Evolutionary conservation across 1,284 basidiomycete species (phyloP), one percentile per base, ranked within the genome.

Genomic region (Fomitopsis betulina): DNA sequence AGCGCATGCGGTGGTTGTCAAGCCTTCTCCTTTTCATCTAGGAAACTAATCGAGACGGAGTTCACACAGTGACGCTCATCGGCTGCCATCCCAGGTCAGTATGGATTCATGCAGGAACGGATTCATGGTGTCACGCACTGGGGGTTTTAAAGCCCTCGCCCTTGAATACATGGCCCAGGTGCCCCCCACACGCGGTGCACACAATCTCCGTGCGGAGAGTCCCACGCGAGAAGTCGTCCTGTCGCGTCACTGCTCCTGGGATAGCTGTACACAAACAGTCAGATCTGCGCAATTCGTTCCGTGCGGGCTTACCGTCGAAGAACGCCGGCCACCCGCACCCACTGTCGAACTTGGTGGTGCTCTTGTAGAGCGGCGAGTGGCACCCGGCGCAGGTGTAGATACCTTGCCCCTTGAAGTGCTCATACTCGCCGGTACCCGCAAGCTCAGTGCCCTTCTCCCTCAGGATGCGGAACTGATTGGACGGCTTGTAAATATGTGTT

Each of bases 251-350:
- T 13, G 95, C 93, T 37, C 94, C 95, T 1, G 94, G 95, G 59
- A 97, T 86, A 2, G 93, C 92, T 89, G 60, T 39, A 27, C 50
- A 58, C 23, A 42, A 15, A 57, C 54, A 8, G 40, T 21, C 21
- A 33, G 49, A 51, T 51, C 49, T 13, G 49, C 49, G 9, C n/a
- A n/a, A n/a, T n/a, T n/a, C n/a, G n/a, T n/a, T n/a, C n/a, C n/a
- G n/a, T n/a, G n/a, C n/a, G 23, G 5, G 33, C 63, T 57, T 39
- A 89, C 89, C 89, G 69, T 96, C 94, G 70, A 91, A 98, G 80
- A 96, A 98, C 0, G 94, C 94, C n/a, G 94, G 95, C 94, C 94
- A 98, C 33, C 94, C 95, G 68, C 94, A 98, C 10, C 94, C 93
- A 58, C 91, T 94, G 67, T 91, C 83, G 75, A 97, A 98, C 75